Conservation (phyloP, 1,284 basidiomycete species). For the Marasmius sp. region DNA sequence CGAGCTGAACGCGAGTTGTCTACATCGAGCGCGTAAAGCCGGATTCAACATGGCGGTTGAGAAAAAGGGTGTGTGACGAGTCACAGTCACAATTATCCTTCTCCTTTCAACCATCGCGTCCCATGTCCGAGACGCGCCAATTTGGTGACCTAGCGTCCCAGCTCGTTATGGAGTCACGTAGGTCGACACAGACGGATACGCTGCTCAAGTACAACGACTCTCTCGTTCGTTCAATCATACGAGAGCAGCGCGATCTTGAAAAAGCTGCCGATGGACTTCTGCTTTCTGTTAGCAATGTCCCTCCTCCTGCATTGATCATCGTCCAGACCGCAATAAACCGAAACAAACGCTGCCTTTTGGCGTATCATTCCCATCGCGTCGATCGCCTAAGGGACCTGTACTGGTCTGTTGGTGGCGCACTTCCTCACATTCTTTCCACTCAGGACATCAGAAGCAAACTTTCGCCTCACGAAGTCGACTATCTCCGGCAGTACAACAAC, state of each 20-base stretch:
- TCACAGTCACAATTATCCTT: conserved; percentile 3
- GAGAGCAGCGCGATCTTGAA: conserved; percentile 91
- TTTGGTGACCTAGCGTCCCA: conserved; percentile 86
- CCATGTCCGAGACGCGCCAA: conserved; percentile 41
- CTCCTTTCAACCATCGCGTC: conserved; percentile 1
- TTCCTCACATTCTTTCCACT: conserved; percentile 82
- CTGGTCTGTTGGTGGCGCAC: conserved; percentile 91
- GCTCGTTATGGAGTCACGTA: conserved; percentile 82
- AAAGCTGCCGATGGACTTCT: conserved; percentile 49
- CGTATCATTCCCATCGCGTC: conserved; percentile 86
- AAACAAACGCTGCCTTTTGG: conserved; percentile 92
- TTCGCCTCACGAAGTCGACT: conserved; percentile 90
- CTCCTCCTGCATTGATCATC: conserved; percentile 76
- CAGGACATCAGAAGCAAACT: conserved; percentile 77
- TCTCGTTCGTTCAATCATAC: conserved; percentile 81
- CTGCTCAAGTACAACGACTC: conserved; percentile 92
- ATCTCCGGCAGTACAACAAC: conserved; percentile 79
- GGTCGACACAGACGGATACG: conserved; percentile 80
- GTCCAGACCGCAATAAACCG: conserved; percentile 86
- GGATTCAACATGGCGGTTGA: not conserved
- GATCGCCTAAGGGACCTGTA: conserved; percentile 84
- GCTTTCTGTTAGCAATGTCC: conserved; percentile 33
- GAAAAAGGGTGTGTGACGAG: not conserved
- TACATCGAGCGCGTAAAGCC: not conserved
- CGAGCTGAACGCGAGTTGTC: conserved; percentile 1